Evolutionary conservation across 2,329 filamentous ascomycete species (phyloP).

Genomic region (Colletotrichum sp.): DNA sequence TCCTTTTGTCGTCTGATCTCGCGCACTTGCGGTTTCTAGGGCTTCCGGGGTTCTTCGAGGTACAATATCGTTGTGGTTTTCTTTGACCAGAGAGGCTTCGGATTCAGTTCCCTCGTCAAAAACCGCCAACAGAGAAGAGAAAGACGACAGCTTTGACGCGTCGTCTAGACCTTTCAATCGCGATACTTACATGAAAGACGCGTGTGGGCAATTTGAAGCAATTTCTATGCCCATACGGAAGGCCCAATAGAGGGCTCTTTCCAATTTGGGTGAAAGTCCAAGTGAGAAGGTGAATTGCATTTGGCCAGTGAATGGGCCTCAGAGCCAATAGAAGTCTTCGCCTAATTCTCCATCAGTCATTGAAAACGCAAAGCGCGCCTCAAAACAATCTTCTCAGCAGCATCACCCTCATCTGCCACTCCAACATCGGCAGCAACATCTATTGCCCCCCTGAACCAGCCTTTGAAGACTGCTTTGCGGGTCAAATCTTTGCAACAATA

Average conservation of each 20-base stretch:
- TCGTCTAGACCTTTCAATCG: rapidly evolving
- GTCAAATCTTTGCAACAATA: background rate
- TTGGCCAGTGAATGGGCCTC: background rate
- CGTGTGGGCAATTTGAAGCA: background rate
- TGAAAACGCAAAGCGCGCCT: background rate
- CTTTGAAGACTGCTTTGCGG: too few relatives aligned
- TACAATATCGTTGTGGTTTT: background rate
- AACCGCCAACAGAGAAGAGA: background rate
- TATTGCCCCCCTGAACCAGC: background rate
- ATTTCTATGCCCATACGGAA: background rate
- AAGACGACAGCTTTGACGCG: background rate
- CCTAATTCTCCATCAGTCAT: background rate
- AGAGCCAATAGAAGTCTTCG: background rate
- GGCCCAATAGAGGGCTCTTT: background rate
- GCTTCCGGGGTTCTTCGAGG: background rate
- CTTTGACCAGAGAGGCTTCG: background rate
- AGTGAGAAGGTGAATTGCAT: background rate
- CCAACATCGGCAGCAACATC: background rate
- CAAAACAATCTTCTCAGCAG: background rate
- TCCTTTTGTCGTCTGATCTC: background rate
- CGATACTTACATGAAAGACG: background rate
- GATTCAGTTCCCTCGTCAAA: background rate
- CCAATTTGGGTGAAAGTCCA: background rate
- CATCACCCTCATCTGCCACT: background rate
- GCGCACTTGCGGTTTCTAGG: background rate